Evolutionary conservation across 2,329 filamentous ascomycete species (phyloP).

Genomic region (Neoascochyta sp.): DNA sequence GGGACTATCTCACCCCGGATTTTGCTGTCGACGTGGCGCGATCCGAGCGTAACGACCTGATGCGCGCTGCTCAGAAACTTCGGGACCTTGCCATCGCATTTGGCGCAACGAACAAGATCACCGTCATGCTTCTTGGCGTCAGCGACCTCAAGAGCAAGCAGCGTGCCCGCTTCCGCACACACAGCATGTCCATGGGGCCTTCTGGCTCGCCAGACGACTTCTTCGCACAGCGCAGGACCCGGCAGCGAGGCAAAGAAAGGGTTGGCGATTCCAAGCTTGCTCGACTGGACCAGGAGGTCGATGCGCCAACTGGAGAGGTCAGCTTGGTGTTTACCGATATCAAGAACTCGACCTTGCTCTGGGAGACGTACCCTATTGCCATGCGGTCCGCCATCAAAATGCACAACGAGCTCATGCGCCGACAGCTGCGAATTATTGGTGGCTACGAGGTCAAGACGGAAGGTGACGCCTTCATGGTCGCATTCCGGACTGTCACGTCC

Average conservation of each 20-base stretch:
- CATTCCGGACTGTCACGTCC: conserved; percentile 92
- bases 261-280: conserved; percentile 82
- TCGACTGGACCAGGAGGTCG: conserved; percentile 83
- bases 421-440: conserved; percentile 87
- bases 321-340: conserved; percentile 98
- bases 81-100: conserved; percentile 94
- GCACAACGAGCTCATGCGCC: conserved; percentile 94
- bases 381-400: conserved; percentile 97
- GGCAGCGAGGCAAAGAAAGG: conserved; percentile 56
- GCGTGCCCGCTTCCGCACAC: conserved; percentile 68
- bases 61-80: conserved; percentile 91
- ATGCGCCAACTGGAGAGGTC: conserved; percentile 84
- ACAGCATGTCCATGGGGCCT: conserved; percentile 81
- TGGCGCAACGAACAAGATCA: conserved; percentile 88
- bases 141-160: conserved; percentile 85
- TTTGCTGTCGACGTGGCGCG: conserved; percentile 88
- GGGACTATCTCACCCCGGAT: conserved; percentile 89
- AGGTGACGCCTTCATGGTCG: conserved; percentile 99
- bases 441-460: conserved; percentile 99
- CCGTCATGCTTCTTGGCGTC: conserved; percentile 98
- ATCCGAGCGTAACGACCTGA: conserved; percentile 81
- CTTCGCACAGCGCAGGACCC: conserved; percentile 55
- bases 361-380: conserved; percentile 91
- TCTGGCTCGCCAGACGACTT: conserved; percentile 70
- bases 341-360: conserved; percentile 93